Conservation (phyloP, 805 yeast genomes). For the Candida maesae region DNA sequence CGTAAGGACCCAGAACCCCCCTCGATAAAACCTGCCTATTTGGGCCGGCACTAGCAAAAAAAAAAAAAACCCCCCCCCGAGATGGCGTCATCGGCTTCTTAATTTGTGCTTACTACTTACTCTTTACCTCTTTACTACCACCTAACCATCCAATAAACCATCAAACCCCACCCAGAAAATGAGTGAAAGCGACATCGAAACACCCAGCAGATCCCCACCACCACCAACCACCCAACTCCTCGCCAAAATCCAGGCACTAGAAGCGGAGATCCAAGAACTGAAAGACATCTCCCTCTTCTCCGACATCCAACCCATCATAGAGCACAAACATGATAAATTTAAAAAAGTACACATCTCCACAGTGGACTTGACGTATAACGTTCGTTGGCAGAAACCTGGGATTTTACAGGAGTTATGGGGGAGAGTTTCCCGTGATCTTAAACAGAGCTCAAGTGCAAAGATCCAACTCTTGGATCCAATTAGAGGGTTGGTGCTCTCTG, state of each 20-base stretch:
- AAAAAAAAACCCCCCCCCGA: too few relatives aligned
- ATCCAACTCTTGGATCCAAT: constrained; percentile 21
- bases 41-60: too few relatives aligned
- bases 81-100: too few relatives aligned
- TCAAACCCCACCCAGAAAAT: neutral
- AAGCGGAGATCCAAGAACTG: constrained; percentile 22
- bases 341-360: constrained; percentile 18
- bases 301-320: constrained; percentile 24
- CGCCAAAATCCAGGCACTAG: constrained; percentile 15
- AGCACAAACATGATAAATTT: constrained; percentile 18
- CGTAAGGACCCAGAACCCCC: too few relatives aligned
- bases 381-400: constrained; percentile 16
- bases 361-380: constrained; percentile 17
- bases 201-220: neutral
- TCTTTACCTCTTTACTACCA: too few relatives aligned
- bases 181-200: neutral
- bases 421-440: constrained; percentile 23
- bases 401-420: constrained; percentile 16
- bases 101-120: too few relatives aligned
- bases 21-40: too few relatives aligned
- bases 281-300: constrained; percentile 24
- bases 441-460: constrained; percentile 13
- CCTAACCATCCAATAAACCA: too few relatives aligned
- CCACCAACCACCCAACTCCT: constrained; percentile 6
- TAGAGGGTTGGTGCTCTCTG: constrained; percentile 17